These are phyloP conservation scores for Chrysoporthe puriensis DNA, from an alignment of 2,329 filamentous ascomycete species.

Conservation along the genomic window DNA sequence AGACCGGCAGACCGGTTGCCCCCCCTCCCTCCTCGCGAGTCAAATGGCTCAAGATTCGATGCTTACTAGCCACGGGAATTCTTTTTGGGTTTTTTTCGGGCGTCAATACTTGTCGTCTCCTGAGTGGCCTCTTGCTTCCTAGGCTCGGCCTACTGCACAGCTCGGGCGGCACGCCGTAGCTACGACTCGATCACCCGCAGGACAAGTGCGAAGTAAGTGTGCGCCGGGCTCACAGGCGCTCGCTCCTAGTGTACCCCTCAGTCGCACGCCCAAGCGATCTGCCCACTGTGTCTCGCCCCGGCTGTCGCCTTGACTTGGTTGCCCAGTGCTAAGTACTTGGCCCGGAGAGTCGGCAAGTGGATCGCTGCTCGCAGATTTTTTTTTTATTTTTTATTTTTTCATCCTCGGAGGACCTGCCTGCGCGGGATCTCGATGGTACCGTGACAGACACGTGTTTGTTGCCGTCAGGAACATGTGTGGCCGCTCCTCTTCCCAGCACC, in stretches of 20 bases:
- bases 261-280: background rate
- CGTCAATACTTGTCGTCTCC: background rate
- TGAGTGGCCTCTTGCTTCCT: background rate
- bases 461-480: conserved; percentile 16
- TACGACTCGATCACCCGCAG: background rate
- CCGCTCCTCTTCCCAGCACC: background rate
- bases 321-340: background rate
- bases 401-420: background rate
- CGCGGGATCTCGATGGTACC: background rate
- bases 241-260: background rate
- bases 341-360: conserved; percentile 5
- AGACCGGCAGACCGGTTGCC: background rate
- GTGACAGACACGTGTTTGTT: conserved; percentile 3
- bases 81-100: background rate
- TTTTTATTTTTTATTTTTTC: background rate
- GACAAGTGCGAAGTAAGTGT: background rate
- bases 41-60: background rate
- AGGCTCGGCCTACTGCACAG: conserved; percentile 7
- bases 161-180: background rate
- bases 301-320: background rate
- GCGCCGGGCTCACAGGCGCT: background rate
- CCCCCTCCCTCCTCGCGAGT: background rate
- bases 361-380: conserved; percentile 9
- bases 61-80: background rate
- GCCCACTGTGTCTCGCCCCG: background rate